These are phyloP conservation scores for Closterium sp. DNA, from an alignment of 139 green algal genomes.

Conservation along the genomic window DNA sequence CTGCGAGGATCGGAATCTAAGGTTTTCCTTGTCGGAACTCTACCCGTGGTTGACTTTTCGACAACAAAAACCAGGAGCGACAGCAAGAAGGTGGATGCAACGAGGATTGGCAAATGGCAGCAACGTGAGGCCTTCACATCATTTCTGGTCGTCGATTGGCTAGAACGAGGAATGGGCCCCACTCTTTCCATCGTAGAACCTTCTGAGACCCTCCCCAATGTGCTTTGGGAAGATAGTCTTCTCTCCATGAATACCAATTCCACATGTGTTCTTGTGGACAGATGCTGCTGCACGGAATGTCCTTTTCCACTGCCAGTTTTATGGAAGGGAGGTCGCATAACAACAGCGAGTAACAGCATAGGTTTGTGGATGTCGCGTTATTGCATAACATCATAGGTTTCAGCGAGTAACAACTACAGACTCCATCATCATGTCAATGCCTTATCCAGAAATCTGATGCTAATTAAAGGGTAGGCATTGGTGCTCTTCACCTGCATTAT, in stretches of 20 bases:
- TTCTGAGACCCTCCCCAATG: not conserved
- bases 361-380: no score
- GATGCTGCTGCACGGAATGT: no score
- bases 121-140: not conserved
- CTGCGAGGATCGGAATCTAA: not conserved
- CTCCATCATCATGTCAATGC: no score
- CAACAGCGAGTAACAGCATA: no score
- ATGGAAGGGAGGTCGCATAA: no score
- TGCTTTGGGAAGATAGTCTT: not conserved
- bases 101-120: not conserved
- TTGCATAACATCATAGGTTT: no score
- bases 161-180: not conserved
- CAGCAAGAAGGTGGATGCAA: not conserved
- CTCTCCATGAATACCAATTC: not conserved
- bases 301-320: no score
- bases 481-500: no score
- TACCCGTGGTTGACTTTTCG: not conserved
- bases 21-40: not conserved
- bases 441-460: no score
- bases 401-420: no score
- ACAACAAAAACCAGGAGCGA: not conserved
- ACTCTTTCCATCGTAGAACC: not conserved
- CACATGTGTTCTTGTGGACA: no score
- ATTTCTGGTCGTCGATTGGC: not conserved
- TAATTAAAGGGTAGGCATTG: no score